Conservation (phyloP, 805 yeast species). For the Ogataea nakhonphanomensis region DNA sequence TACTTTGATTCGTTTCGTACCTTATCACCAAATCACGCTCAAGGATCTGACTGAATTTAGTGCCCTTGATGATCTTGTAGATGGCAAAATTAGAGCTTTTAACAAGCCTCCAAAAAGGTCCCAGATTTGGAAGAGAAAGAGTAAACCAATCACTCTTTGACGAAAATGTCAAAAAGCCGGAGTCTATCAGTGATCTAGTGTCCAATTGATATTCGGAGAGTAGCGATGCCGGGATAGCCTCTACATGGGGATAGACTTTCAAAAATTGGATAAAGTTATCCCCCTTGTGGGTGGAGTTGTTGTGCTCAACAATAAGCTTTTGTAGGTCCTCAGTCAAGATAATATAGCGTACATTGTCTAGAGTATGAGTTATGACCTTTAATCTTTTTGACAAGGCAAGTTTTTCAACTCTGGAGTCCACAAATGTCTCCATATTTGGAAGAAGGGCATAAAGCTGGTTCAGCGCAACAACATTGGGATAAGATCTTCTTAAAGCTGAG, state of each 20-base stretch:
- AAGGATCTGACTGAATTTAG: conserved; percentile 41
- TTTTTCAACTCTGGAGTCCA: conserved; percentile 43
- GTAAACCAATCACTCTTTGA: conserved; percentile 34
- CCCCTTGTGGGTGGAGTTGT: conserved; percentile 1
- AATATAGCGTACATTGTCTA: conserved; percentile 22
- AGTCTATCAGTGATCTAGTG: conserved; percentile 33
- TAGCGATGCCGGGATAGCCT: conserved; percentile 26
- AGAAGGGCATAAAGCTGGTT: conserved; percentile 50
- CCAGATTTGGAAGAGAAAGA: conserved; percentile 48
- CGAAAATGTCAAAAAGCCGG: conserved; percentile 44
- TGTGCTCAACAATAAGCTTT: conserved; percentile 9
- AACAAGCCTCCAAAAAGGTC: conserved; percentile 43
- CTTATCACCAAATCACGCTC: conserved; percentile 40
- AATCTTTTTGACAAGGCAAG: conserved; percentile 36
- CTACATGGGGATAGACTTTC: conserved; percentile 19
- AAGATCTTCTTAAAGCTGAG: conserved; percentile 15
- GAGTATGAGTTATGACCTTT: conserved; percentile 23
- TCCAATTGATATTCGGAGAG: conserved; percentile 21
- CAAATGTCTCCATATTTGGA: conserved; percentile 45
- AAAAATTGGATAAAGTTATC: conserved; percentile 18
- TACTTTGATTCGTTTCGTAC: conserved; percentile 45
- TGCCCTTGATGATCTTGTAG: conserved; percentile 35
- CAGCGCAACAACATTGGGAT: conserved; percentile 40
- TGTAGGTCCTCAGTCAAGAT: conserved; percentile 26
- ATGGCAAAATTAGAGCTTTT: conserved; percentile 44